Percentiles rank a stretch among this genome's conserved stretches.
These are phyloP conservation scores for Chlamydomonas sp. DNA, from an alignment of 139 green algal genomes.

Conservation along the genomic window DNA sequence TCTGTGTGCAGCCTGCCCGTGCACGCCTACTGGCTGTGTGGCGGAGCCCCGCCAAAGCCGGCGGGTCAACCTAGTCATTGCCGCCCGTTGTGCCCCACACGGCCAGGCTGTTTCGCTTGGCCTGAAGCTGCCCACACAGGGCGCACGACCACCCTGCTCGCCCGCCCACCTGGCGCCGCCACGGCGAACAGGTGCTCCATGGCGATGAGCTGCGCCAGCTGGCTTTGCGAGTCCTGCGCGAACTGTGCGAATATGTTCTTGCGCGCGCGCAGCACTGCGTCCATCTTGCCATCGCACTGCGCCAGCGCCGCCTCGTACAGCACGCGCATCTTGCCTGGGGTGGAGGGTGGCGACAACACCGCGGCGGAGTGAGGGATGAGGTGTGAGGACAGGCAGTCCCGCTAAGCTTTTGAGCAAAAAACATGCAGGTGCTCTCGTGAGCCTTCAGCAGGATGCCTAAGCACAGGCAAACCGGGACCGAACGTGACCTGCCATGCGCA, in stretches of 20 bases:
- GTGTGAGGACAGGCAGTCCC: background rate
- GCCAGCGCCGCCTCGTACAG: slow-evolving; percentile 54
- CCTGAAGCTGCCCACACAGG: no score
- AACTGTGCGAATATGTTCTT: slow-evolving; percentile 53
- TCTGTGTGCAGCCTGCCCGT: no score
- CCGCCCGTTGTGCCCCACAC: no score
- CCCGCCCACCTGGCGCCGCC: slow-evolving; percentile 16
- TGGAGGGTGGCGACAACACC: background rate
- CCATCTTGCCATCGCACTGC: slow-evolving; percentile 39
- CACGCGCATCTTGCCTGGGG: slow-evolving; percentile 52
- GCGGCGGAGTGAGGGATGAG: no score
- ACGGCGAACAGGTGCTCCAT: slow-evolving; percentile 73
- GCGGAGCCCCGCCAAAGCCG: no score
- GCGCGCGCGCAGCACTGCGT: slow-evolving; percentile 37
- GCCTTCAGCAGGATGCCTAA: no score
- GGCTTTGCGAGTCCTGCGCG: slow-evolving; percentile 57
- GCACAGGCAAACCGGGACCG: no score
- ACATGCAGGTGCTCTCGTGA: no score
- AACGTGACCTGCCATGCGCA: no score
- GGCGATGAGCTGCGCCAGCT: slow-evolving; percentile 85
- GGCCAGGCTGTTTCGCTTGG: no score
- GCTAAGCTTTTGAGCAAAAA: background rate
- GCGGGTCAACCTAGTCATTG: background rate
- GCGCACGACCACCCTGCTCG: no score
- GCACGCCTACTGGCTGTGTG: no score